Base-by-base conservation (phyloP, 306 rosid species). In the Cyclanthera cordifolia region DNA sequence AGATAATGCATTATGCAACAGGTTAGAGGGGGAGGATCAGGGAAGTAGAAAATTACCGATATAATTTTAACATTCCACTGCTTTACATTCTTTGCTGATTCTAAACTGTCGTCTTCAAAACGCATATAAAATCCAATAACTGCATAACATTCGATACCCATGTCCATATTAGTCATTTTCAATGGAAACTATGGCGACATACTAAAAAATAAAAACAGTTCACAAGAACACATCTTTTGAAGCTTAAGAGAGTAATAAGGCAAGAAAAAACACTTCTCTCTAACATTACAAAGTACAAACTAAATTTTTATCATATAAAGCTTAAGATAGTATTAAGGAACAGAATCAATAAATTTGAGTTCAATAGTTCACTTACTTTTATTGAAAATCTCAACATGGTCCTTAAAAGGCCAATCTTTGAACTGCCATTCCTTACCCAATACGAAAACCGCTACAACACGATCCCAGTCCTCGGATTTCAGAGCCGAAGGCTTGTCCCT, bases 11-110 rank as follows among this genome's bases (percentile, higher is more conserved):
- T 8, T 61, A 53, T 45, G 45, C 39, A 43, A 57, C 37, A 71
- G 28, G 41, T 16, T 15, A 27, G 19, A 43, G 20, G 23, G 28
- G 11, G 5, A 30, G 66, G 55, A 43, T 6, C 28, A 71, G 24
- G 45, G 74, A 56, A 56, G 11, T 34, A 27, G 25, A 19, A 14
- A 32, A 39, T 60, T 52, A 90, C 99, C 79, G 99, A 94, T 66
- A 94, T 86, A 27, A 94, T 90, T 88, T 88, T 94, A 34, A 94
- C 99, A 80, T 94, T 94, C 99, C 99, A 94, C 83, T 94, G 97
- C 88, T 90, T 94, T 74, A 90, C 99, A 79, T 24, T 85, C 82
- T 85, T 94, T 0, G 91, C 95, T 0, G 97, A 94, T 76, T 94
- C 99, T 75, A 94, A 57, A 74, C 99, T 94, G 72, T 94, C 99